phyloP scores from a whole-genome alignment of 1,284 basidiomycete species.

The Chiua sp. region DNA sequence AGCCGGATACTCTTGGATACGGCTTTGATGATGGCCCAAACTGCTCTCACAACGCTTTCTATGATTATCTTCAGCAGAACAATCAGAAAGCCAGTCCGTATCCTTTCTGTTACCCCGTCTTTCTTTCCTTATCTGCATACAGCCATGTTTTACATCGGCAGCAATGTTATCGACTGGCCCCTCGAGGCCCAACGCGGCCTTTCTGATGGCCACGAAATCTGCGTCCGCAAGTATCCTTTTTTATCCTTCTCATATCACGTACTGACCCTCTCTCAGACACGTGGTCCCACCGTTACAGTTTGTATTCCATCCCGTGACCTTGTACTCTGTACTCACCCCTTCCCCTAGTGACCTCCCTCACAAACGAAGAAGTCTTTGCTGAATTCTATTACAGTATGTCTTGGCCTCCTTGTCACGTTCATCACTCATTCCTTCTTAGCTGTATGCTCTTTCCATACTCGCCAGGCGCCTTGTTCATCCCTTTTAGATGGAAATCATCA shows the following conservation, averaged over 20 bases:
- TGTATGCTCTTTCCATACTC: conserved; percentile 16
- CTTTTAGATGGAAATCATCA: conserved; percentile 52
- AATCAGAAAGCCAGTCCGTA: conserved; percentile 72
- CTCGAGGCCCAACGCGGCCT: conserved; percentile 72
- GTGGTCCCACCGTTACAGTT: conserved; percentile 65
- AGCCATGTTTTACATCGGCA: conserved; percentile 83
- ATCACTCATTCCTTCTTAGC: conserved; percentile 20
- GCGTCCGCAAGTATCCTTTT: conserved; percentile 49
- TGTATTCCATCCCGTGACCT: not conserved
- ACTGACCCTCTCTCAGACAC: conserved; percentile 45
- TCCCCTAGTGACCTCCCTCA: conserved; percentile 64
- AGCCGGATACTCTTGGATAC: conserved; percentile 67
- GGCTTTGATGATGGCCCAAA: conserved; percentile 79
- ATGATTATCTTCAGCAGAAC: conserved; percentile 63
- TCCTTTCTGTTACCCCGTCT: not conserved
- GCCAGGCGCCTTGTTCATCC: conserved; percentile 1
- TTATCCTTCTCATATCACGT: not conserved
- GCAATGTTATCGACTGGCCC: conserved; percentile 75
- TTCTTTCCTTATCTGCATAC: not conserved
- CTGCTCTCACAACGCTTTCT: conserved; percentile 68
- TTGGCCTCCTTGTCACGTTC: not conserved
- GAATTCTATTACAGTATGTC: conserved; percentile 77
- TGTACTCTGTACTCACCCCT: not conserved
- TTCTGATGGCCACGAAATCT: conserved; percentile 69
- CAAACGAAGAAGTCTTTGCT: conserved; percentile 77